Evolutionary conservation across 2,329 filamentous ascomycete genomes (phyloP), one percentile per base, ranked within the genome.

Genomic region (Ophiocordyceps unilateralis): DNA sequence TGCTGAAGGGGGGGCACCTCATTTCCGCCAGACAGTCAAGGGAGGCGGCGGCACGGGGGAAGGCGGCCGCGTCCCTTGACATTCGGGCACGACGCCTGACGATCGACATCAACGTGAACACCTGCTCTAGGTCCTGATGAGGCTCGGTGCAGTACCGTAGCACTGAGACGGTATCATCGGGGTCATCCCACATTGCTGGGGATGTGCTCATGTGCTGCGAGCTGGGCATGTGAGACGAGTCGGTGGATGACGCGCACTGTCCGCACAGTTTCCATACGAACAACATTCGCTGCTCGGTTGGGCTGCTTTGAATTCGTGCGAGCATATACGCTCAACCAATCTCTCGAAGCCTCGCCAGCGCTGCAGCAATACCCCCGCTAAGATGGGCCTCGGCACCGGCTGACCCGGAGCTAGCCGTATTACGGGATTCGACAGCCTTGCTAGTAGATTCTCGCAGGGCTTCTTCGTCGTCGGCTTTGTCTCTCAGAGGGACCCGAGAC

Each of bases 291-390:
- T n/a, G n/a, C n/a, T n/a, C n/a, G n/a, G n/a, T 28, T 41, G 20
- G 15, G 17, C 32, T 22, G 32, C 20, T 40, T 26, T 45, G 14
- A 7, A 19, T 10, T 26, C 10, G 21, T 17, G 21, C 38, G 11
- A 5, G 38, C 20, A 21, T 24, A 10, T 12, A 15, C 3, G 10
- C 21, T 50, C 47, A 59, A 39, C 52, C 55, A 14, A 49, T 50
- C 43, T 76, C 62, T 44, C 75, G 64, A 21, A 81, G 56, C 48
- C 63, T 76, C 8, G 75, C 75, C 46, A 81, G 53, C 15, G 77
- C 77, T 26, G 72, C 74, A 39, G 76, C 74, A 40, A 81, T 60
- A 2, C 77, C 75, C 39, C 67, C 73, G 46, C 67, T 68, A 5
- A 81, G 58, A 26, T 67, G 58, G 5, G 71, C 52, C 2, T 53